These are phyloP conservation scores for Cardamine resedifolia DNA, from an alignment of 345 rosid genomes.

Conservation along the genomic window DNA sequence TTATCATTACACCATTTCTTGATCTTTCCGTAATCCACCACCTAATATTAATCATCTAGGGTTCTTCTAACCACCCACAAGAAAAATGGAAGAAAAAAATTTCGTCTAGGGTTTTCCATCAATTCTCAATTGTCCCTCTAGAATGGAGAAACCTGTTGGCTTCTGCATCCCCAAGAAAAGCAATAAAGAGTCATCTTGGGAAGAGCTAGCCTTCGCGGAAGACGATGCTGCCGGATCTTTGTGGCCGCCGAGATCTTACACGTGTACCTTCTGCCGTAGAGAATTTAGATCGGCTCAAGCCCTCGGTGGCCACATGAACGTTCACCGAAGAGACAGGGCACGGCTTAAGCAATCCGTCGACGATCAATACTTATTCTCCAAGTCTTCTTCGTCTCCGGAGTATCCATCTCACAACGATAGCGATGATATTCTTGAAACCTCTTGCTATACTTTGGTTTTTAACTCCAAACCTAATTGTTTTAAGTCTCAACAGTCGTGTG, in stretches of 20 bases:
- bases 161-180: conserved; percentile 22
- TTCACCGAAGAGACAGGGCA: conserved; percentile 92
- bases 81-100: not conserved
- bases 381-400: conserved; percentile 41
- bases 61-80: conserved; percentile 29
- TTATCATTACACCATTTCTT: conserved; percentile 23
- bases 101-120: conserved; percentile 33
- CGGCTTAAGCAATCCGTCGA: conserved; percentile 71
- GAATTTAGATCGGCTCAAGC: conserved; percentile 93
- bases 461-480: conserved; percentile 66
- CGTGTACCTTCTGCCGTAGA: conserved; percentile 81
- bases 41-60: conserved; percentile 42
- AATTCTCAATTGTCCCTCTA: conserved; percentile 8
- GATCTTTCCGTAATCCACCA: conserved; percentile 27
- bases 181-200: conserved; percentile 60
- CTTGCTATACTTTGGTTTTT: conserved; percentile 46
- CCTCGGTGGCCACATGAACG: conserved; percentile 94
- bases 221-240: conserved; percentile 73
- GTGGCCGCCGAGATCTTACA: conserved; percentile 96
- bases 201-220: conserved; percentile 85
- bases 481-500: conserved; percentile 31
- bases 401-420: conserved; percentile 43
- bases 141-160: conserved; percentile 28
- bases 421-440: conserved; percentile 29
- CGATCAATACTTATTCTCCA: conserved; percentile 39